Percentiles rank a stretch among this genome's conserved stretches.
These are phyloP conservation scores for Cudoniella acicularis DNA, from an alignment of 495 filamentous ascomycete species.

Conservation along the genomic window DNA sequence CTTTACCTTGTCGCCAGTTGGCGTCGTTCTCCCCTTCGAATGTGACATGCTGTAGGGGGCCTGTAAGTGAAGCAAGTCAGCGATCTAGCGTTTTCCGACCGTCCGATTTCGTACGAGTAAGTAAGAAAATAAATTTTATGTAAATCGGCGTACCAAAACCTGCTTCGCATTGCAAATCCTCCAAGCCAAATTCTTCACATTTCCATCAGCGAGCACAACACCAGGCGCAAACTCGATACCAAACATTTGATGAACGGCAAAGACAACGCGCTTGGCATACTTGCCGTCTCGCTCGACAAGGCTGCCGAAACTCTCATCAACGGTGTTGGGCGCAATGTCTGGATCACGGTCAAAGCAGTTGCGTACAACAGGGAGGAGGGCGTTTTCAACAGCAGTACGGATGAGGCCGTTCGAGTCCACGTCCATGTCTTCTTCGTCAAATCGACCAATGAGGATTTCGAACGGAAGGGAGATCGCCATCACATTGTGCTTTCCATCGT, in stretches of 20 bases:
- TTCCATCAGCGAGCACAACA: constrained; percentile 91
- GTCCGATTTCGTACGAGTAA: no score
- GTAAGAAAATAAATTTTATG: no score
- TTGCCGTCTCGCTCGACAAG: constrained; percentile 82
- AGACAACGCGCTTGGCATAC: constrained; percentile 83
- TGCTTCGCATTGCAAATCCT: constrained; percentile 92
- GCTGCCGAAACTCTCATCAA: constrained; percentile 77
- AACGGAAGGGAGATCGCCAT: constrained; percentile 96
- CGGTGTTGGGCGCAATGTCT: constrained; percentile 79
- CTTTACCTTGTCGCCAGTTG: constrained; percentile 37
- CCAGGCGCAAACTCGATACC: constrained; percentile 92
- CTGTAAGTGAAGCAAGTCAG: constrained; percentile 28
- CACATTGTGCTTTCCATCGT: constrained; percentile 88
- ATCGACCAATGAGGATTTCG: constrained; percentile 76
- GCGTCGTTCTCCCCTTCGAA: constrained; percentile 52
- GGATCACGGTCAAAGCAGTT: constrained; percentile 93
- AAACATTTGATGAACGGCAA: constrained; percentile 96
- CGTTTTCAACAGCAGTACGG: constrained; percentile 62
- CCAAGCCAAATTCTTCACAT: constrained; percentile 88
- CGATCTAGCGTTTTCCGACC: no score
- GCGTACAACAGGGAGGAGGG: constrained; percentile 74
- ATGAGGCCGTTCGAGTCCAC: constrained; percentile 45
- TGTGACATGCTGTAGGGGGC: constrained; percentile 64
- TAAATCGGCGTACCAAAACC: constrained; percentile 67
- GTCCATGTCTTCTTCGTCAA: constrained; percentile 64